Conservation (phyloP, 352 stramenopile genomes). For the Phytophthora ramorum region DNA sequence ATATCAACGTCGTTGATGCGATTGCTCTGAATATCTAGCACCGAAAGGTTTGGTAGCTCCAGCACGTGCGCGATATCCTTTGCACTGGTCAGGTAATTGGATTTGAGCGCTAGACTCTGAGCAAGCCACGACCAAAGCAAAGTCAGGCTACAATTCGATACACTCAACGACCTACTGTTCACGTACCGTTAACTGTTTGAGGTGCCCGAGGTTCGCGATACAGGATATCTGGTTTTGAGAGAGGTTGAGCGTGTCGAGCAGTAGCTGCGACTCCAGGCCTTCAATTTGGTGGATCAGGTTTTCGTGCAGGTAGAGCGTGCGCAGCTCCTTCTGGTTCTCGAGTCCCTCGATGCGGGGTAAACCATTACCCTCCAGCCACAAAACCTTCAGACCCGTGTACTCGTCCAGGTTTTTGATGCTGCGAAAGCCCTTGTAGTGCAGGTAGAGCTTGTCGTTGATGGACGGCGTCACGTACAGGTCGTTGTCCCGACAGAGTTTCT, state of each 20-base stretch:
- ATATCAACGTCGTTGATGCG: slow-evolving; percentile 70
- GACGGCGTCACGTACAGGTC: slow-evolving; percentile 92
- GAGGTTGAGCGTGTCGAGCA: slow-evolving; percentile 83
- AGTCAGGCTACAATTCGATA: neutral
- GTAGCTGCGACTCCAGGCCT: slow-evolving; percentile 60
- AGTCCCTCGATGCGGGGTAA: slow-evolving; percentile 92
- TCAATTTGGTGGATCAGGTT: slow-evolving; percentile 96
- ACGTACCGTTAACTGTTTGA: slow-evolving; percentile 71
- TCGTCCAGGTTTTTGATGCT: slow-evolving; percentile 95
- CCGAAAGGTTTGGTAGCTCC: slow-evolving; percentile 66
- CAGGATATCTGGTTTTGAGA: slow-evolving; percentile 82
- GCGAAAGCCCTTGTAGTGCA: slow-evolving; percentile 96
- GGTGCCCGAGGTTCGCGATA: slow-evolving; percentile 80
- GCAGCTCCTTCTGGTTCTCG: slow-evolving; percentile 84
- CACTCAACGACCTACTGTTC: slow-evolving; percentile 27
- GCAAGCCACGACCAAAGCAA: neutral
- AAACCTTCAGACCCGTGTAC: slow-evolving; percentile 94
- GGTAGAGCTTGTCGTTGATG: slow-evolving; percentile 97
- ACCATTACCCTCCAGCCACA: slow-evolving; percentile 96
- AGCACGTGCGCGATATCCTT: slow-evolving; percentile 73
- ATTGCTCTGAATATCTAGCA: slow-evolving; percentile 88
- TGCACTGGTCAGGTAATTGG: slow-evolving; percentile 71
- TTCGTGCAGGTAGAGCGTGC: slow-evolving; percentile 95
- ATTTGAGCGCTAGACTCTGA: slow-evolving; percentile 77
- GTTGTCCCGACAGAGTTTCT: slow-evolving; percentile 91